These are phyloP conservation scores for Leccinum sublutescens DNA, from an alignment of 768 basidiomycete species.

Conservation along the genomic window DNA sequence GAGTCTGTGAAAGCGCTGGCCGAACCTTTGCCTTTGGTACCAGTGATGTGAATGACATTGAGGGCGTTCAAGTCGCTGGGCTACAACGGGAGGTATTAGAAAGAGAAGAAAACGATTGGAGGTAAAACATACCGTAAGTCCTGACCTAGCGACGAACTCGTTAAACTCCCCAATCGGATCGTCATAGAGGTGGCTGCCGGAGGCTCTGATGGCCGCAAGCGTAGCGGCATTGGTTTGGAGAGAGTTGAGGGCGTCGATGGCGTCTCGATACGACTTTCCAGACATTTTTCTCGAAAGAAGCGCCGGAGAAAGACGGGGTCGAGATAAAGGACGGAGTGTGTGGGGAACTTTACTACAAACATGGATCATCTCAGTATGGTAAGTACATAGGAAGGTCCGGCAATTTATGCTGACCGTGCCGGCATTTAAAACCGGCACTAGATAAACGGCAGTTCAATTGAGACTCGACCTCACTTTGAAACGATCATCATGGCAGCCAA, in stretches of 20 bases:
- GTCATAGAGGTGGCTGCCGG: conserved; percentile 49
- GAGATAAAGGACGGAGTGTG: conserved; percentile 7
- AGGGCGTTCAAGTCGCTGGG: conserved; percentile 79
- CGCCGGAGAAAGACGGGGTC: conserved; percentile 5
- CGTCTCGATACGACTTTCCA: conserved; percentile 59
- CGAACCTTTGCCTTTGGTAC: conserved; percentile 98
- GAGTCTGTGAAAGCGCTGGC: conserved; percentile 92
- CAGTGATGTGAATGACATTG: conserved; percentile 95
- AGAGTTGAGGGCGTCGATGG: conserved; percentile 69
- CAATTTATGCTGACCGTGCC: background rate
- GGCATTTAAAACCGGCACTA: background rate
- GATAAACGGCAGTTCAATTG: too few species aligned
- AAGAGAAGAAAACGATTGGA: background rate
- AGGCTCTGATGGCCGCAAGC: conserved; percentile 77
- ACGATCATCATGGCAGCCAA: conserved; percentile 44
- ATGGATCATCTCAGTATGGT: conserved; percentile 4
- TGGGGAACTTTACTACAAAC: background rate
- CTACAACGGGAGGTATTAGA: conserved; percentile 40
- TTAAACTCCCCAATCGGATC: conserved; percentile 86
- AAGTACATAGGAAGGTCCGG: background rate
- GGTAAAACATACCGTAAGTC: conserved; percentile 64
- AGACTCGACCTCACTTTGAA: background rate
- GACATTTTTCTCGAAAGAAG: conserved; percentile 48
- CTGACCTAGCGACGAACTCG: conserved; percentile 84
- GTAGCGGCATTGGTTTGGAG: conserved; percentile 94